Base-by-base conservation (phyloP, 1,284 basidiomycete genomes). In the Leccinum proliferum region DNA sequence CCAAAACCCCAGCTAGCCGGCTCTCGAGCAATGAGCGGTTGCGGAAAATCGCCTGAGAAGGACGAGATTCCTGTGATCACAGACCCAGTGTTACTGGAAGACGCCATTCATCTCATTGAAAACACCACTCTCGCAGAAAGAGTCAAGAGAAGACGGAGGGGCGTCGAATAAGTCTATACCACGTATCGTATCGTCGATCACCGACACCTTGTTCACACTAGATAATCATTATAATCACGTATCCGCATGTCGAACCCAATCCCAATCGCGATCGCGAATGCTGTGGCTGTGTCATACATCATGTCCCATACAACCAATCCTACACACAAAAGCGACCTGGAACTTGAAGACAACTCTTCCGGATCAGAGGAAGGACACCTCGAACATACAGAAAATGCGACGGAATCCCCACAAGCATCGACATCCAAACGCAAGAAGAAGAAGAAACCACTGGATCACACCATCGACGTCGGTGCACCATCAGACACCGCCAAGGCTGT, bases 391-490 rank as follows among this genome's bases (percentile, higher is more conserved):
- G 69, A 67, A 46, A 63, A 57, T 12, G 14, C 64, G 1, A 61
- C 65, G 1, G 67, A 67, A 1, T 60, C 70, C 43, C 69, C 76
- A n/a, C 68, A 65, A 60, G 65, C 76, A 58, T 81, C 81, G n/a
- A 76, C 79, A 9, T 79, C 77, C 57, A 83, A 82, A 72, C 89
- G 87, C 76, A 90, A 89, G 76, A 90, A 82, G 70, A 86, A 90
- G 77, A 92, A 90, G 77, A 90, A 89, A 74, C 85, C 87, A 4
- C n/a, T 46, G 3, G 48, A 21, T 50, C 48, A 50, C 6, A 50
- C 48, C 18, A 50, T 50, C 48, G 21, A 21, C 48, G 21, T 21
- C 48, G 21, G 48, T 50, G 76, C 76, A 10, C 75, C 78, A n/a
- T 77, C 83, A 34, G 83, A 85, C 65, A 80, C 80, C 60, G 79